Conservation (phyloP, 768 basidiomycete genomes). For the Lactarius indigo region DNA sequence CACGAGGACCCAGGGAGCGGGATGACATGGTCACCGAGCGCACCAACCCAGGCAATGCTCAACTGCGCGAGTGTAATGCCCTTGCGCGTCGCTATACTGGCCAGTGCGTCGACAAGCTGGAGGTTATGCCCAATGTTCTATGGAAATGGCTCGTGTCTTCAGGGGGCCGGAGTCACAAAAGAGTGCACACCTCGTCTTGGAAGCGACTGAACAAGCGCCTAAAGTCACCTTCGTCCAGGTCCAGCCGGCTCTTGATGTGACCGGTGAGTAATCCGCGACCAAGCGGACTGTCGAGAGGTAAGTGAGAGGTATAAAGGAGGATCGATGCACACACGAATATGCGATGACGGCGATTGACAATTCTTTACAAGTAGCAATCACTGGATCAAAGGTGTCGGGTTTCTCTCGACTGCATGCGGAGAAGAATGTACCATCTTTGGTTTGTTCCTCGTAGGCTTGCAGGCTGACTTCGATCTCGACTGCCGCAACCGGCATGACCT, state of each 20-base stretch:
- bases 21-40: slow-evolving; percentile 38
- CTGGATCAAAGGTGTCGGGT: slow-evolving; percentile 27
- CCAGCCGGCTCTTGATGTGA: slow-evolving; percentile 37
- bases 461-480: slow-evolving; percentile 69
- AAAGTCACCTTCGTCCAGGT: slow-evolving; percentile 38
- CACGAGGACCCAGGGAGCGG: slow-evolving; percentile 48
- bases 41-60: slow-evolving; percentile 39
- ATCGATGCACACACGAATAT: slow-evolving; percentile 42
- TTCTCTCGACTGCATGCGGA: not conserved
- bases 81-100: slow-evolving; percentile 40
- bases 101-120: slow-evolving; percentile 40
- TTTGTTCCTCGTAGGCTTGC: slow-evolving; percentile 53
- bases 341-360: slow-evolving; percentile 53
- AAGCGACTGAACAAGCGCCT: slow-evolving; percentile 36
- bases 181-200: slow-evolving; percentile 33
- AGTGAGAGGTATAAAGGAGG: not conserved
- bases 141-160: slow-evolving; percentile 11
- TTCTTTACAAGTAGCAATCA: slow-evolving; percentile 50
- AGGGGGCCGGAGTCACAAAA: slow-evolving; percentile 5
- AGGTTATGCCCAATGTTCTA: slow-evolving; percentile 41
- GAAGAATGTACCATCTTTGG: slow-evolving; percentile 38
- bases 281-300: slow-evolving; percentile 41
- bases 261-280: slow-evolving; percentile 54
- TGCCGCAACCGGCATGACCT: slow-evolving; percentile 56
- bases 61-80: slow-evolving; percentile 40